phyloP scores from a whole-genome alignment of 2,329 filamentous ascomycete genomes.

The Fusarium tupiense region DNA sequence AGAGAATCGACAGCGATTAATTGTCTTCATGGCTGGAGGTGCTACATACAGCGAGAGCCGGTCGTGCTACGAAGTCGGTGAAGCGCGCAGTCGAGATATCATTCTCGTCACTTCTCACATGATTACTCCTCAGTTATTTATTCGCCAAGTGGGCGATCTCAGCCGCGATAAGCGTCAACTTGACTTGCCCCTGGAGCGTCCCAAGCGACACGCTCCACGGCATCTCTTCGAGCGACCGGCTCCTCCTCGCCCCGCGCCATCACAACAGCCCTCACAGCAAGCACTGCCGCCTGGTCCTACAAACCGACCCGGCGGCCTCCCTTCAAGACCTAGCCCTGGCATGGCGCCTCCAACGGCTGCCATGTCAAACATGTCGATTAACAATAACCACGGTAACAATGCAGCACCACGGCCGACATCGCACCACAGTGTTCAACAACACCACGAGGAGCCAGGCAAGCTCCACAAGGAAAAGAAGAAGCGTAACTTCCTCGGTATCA shows the following conservation, averaged over 20 bases:
- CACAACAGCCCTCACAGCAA: conserved; percentile 33
- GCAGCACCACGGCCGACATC: conserved; percentile 24
- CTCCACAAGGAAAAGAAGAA: conserved; percentile 70
- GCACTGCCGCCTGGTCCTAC: conserved; percentile 24
- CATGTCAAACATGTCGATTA: conserved; percentile 66
- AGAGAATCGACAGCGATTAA: conserved; percentile 88
- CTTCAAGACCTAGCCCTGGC: conserved; percentile 39
- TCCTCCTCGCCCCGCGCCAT: conserved; percentile 56
- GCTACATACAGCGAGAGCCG: conserved; percentile 93
- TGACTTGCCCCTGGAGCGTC: conserved; percentile 82
- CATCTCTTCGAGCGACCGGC: conserved; percentile 83
- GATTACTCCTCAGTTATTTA: conserved; percentile 84
- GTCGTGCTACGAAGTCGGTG: conserved; percentile 86
- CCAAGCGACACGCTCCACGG: conserved; percentile 82
- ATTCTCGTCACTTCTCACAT: conserved; percentile 92
- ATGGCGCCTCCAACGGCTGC: conserved; percentile 58
- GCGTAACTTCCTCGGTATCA: conserved; percentile 66
- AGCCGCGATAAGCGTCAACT: conserved; percentile 78
- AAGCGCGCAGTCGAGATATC: conserved; percentile 79
- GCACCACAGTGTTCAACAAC: conserved; percentile 24
- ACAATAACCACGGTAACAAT: conserved; percentile 35
- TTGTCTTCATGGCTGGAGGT: conserved; percentile 95
- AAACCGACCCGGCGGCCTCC: conserved; percentile 42
- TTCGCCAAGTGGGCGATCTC: conserved; percentile 84
- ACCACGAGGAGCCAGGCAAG: conserved; percentile 51